A percentile compares a stretch with the other conserved stretches of the same genome.
phyloP scores from a whole-genome alignment of 495 filamentous ascomycete species.

The Penicillium turbatum region DNA sequence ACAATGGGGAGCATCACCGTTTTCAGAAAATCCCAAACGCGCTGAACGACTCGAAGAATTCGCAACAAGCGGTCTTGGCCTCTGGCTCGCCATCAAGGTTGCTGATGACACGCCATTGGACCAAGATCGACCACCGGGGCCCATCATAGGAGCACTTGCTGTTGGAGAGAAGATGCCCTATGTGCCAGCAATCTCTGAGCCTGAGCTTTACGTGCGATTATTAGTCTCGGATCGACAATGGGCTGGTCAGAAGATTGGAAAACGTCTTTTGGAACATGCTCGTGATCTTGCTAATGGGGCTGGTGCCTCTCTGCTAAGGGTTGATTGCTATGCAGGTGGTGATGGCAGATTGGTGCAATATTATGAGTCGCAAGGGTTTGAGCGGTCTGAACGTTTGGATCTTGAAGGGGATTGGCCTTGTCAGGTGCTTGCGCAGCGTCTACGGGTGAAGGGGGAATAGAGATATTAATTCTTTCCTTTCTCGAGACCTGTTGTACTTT shows the following conservation, averaged over 20 bases:
- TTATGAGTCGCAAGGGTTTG: constrained; percentile 18
- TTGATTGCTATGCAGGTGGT: constrained; percentile 18
- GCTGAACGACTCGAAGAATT: constrained; percentile 13
- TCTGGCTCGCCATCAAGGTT: constrained; percentile 15
- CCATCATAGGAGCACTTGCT: constrained; percentile 14
- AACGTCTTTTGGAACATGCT: constrained; percentile 15
- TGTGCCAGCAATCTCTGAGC: constrained; percentile 10
- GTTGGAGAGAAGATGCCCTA: constrained; percentile 12
- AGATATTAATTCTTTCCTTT: too few relatives aligned
- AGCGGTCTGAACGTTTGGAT: constrained; percentile 1
- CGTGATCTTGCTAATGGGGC: constrained; percentile 6
- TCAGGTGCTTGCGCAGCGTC: constrained; percentile 15
- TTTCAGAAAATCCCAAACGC: constrained; percentile 12
- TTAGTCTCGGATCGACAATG: constrained; percentile 15
- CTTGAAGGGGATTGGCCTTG: constrained; percentile 7
- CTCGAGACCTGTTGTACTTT: too few relatives aligned
- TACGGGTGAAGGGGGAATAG: constrained; percentile 1
- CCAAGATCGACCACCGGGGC: neutral
- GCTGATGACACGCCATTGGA: neutral
- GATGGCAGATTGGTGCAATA: constrained; percentile 15
- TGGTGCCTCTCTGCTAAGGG: constrained; percentile 12
- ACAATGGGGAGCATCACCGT: constrained; percentile 15
- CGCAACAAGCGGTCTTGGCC: constrained; percentile 11
- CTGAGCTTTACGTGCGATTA: constrained; percentile 16
- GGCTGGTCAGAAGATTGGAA: constrained; percentile 8